Evolutionary conservation across 2,329 filamentous ascomycete genomes (phyloP).

Genomic region (Boeremia exigua): DNA sequence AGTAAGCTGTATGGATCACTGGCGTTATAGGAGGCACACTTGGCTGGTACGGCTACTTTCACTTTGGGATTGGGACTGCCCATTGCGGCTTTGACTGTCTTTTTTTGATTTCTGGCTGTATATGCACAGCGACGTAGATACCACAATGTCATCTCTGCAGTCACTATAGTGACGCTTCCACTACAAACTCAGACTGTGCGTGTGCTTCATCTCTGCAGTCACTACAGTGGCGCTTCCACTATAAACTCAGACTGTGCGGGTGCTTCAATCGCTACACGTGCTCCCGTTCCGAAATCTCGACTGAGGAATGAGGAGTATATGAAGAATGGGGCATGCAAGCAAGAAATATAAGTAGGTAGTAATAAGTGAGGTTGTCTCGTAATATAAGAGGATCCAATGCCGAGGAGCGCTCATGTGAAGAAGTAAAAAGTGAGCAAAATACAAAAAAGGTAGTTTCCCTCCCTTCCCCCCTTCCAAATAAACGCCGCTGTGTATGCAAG

Average conservation of each 20-base stretch:
- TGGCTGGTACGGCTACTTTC: not conserved
- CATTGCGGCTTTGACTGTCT: not conserved
- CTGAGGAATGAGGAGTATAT: no score
- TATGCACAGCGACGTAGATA: constrained; percentile 4
- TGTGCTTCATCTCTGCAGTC: not conserved
- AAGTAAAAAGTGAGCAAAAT: not conserved
- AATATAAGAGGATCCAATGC: no score
- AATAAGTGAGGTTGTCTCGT: no score
- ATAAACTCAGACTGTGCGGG: no score
- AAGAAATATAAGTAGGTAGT: no score
- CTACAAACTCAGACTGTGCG: not conserved
- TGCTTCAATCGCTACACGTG: not conserved
- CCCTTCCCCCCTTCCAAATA: no score
- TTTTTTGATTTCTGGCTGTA: not conserved
- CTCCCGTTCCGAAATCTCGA: no score
- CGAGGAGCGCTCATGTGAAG: not conserved
- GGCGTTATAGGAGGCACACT: not conserved
- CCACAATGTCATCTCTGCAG: not conserved
- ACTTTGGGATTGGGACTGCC: not conserved
- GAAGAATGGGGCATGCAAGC: no score
- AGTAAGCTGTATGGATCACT: not conserved
- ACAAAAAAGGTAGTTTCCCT: not conserved
- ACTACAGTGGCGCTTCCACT: not conserved
- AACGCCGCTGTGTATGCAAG: constrained; percentile 7
- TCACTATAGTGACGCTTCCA: not conserved